Conservation (phyloP, 371 early-diverging fungal species). For the Synchytrium microbalum region DNA sequence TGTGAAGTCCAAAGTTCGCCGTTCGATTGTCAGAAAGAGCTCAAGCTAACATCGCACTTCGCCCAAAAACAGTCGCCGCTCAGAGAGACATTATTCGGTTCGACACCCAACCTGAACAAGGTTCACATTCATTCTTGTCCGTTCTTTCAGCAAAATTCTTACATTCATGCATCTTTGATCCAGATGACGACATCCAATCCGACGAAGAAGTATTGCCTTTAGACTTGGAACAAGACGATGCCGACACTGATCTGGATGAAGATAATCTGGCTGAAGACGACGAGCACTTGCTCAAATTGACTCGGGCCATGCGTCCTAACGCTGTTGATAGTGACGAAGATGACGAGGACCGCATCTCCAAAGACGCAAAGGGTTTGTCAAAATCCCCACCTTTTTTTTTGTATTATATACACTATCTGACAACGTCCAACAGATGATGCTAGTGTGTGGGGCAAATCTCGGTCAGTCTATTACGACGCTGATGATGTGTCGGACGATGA, state of each 20-base stretch:
- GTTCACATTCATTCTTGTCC: not conserved
- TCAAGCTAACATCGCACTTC: too few species aligned
- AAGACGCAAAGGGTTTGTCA: constrained; percentile 6
- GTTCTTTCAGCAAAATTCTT: not conserved
- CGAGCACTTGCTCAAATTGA: constrained; percentile 14
- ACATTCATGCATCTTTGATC: constrained; percentile 5
- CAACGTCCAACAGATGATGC: not conserved
- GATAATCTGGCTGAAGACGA: constrained; percentile 24
- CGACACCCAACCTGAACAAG: too few species aligned
- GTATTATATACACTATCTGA: not conserved
- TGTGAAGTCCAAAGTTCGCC: not conserved
- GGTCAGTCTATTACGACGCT: constrained; percentile 30
- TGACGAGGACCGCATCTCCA: constrained; percentile 10
- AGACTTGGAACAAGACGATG: constrained; percentile 13
- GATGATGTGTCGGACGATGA: constrained; percentile 33
- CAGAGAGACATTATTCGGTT: not conserved
- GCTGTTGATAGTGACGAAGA: constrained; percentile 15
- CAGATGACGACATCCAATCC: not conserved
- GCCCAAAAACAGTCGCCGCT: not conserved
- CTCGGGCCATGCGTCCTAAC: constrained; percentile 7
- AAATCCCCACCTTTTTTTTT: not conserved
- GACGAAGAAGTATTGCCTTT: constrained; percentile 11
- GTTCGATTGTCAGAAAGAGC: not conserved
- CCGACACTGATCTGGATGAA: constrained; percentile 14
- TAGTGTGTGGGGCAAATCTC: constrained; percentile 29